Evolutionary conservation across 83 land plant species (phyloP), one percentile per base, ranked within the genome.

Genomic region (Thuja plicata): DNA sequence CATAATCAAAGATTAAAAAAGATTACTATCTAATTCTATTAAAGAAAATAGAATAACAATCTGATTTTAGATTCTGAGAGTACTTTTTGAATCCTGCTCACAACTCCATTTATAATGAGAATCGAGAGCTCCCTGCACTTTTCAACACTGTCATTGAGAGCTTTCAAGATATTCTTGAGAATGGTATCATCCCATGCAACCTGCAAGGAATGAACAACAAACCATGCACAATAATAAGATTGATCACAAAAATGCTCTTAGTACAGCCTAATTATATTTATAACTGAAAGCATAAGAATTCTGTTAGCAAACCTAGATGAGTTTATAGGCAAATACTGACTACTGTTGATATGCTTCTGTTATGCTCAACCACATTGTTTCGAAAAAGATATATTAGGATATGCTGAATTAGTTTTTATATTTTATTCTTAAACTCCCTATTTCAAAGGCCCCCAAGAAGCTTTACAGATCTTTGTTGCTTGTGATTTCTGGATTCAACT

Each of bases 91-190:
- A 43, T 32, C 30, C 86, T 30, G 89, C 17, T 84, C 2, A 52
- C n/a, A 16, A 84, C 57, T 46, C 88, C 55, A 35, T 34, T 34
- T 85, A 88, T 88, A 8, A 88, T 19, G 54, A 24, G 30, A 32
- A 88, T 62, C 8, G 89, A 89, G 6, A 80, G 55, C 37, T 88
- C 89, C 85, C 89, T 43, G 70, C 89, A 88, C 52, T 84, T 88
- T 80, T 88, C 89, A 50, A 88, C 89, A 24, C 74, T n/a, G 88
- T 88, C 89, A 84, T 35, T 27, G 46, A 35, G n/a, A 46, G 88
- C 38, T 46, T 60, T 60, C 70, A 60, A 60, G 17, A 60, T 24
- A 60, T 21, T 60, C 70, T 60, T 60, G 19, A 60, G 88, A n/a
- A 88, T 82, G 10, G 88, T 84, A 6, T 84, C 70, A 41, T 88